These are phyloP conservation scores for Pneumocystis canis DNA, from an alignment of 1,139 yeast genomes.

Conservation along the genomic window DNA sequence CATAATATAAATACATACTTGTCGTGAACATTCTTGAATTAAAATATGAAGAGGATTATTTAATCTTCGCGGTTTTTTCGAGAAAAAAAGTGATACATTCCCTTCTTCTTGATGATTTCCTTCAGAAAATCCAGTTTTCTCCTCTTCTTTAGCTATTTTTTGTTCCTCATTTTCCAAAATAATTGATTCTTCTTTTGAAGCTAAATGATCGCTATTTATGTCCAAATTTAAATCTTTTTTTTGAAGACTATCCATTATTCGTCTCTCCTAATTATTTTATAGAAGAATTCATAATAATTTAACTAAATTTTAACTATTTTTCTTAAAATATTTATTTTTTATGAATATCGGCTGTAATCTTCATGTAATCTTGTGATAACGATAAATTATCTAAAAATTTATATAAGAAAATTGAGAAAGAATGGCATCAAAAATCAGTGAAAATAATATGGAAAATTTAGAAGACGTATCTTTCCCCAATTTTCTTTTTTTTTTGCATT, in stretches of 20 bases:
- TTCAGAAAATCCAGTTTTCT: neutral
- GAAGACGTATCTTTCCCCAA: conserved; percentile 32
- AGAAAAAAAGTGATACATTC: neutral
- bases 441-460: conserved; percentile 45
- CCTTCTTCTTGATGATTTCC: neutral
- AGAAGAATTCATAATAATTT: neutral
- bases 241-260: neutral
- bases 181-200: neutral
- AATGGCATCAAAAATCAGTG: conserved; percentile 27
- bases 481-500: neutral
- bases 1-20: neutral
- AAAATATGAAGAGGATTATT: neutral
- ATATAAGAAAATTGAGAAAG: neutral
- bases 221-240: neutral
- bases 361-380: neutral
- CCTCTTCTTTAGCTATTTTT: neutral
- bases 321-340: neutral
- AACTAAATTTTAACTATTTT: neutral
- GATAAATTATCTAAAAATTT: neutral
- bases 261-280: neutral
- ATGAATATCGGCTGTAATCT: too few relatives aligned
- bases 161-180: neutral
- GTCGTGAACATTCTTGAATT: conserved; percentile 1
- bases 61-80: neutral
- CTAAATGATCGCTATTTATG: neutral